phyloP scores from a whole-genome alignment of 106 monocot genomes.

The Xerophyta viscosa region DNA sequence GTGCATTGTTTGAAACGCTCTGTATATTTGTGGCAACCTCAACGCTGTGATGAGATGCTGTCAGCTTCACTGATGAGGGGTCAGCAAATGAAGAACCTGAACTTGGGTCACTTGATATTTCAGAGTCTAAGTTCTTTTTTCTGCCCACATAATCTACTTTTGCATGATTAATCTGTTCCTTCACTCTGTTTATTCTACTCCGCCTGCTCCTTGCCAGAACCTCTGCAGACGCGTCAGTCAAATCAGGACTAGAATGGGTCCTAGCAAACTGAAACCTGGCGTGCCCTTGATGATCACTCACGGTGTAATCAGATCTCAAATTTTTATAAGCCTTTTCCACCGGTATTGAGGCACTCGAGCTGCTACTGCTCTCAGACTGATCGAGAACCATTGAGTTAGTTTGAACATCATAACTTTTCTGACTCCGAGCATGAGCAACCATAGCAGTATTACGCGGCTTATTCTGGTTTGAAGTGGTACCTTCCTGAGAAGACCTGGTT shows the following conservation, averaged over 20 bases:
- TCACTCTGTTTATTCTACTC: constrained; percentile 19
- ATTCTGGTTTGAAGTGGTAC: constrained; percentile 9
- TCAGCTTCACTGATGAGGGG: constrained; percentile 17
- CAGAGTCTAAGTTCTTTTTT: constrained; percentile 32
- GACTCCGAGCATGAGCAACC: constrained; percentile 13
- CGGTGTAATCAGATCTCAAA: constrained; percentile 15
- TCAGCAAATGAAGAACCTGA: constrained; percentile 33
- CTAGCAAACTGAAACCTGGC: constrained; percentile 56
- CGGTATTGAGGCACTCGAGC: constrained; percentile 13
- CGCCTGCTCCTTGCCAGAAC: constrained; percentile 23
- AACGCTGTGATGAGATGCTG: not conserved
- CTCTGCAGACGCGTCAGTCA: constrained; percentile 42
- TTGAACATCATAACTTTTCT: constrained; percentile 23
- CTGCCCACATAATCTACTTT: constrained; percentile 17
- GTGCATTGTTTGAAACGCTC: constrained; percentile 30
- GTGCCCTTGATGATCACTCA: constrained; percentile 21
- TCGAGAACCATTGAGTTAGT: constrained; percentile 11
- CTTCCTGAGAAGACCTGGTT: constrained; percentile 8
- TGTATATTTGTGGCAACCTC: constrained; percentile 13
- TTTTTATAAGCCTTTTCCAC: constrained; percentile 36
- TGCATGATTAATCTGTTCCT: constrained; percentile 22
- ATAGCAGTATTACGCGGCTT: constrained; percentile 15
- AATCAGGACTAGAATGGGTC: constrained; percentile 77
- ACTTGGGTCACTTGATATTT: constrained; percentile 22
- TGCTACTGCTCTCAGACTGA: constrained; percentile 28